A percentile compares a stretch with the other conserved stretches of the same genome.
Conservation (phyloP, 768 basidiomycete species). For the Boletus reticuloceps region DNA sequence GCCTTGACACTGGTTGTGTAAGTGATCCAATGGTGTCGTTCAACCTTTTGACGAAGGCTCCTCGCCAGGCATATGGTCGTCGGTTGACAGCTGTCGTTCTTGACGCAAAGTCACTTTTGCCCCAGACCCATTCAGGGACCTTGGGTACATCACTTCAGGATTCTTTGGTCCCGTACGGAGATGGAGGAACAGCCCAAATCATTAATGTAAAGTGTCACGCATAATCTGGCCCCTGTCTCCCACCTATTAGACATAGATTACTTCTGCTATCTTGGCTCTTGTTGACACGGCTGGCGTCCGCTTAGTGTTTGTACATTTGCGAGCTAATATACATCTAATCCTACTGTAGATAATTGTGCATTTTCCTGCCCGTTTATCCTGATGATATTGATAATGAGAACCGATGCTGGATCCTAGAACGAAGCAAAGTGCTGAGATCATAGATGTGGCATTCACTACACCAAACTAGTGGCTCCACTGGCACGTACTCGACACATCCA, state of each 20-base stretch:
- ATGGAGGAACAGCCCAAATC: constrained; percentile 47
- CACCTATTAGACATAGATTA: background rate
- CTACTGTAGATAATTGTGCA: background rate
- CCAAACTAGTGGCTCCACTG: too few relatives aligned
- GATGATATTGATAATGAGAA: background rate
- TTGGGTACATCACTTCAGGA: constrained; percentile 21
- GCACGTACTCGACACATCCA: background rate
- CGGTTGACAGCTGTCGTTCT: constrained; percentile 70
- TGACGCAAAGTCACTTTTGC: constrained; percentile 24
- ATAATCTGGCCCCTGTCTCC: background rate
- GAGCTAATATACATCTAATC: background rate
- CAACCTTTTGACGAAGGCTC: background rate
- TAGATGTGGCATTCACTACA: too few relatives aligned
- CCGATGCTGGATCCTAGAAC: background rate
- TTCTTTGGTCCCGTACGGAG: constrained; percentile 52
- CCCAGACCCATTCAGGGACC: constrained; percentile 6
- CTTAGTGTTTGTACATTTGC: background rate
- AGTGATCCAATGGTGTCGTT: constrained; percentile 24
- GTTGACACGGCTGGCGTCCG: background rate
- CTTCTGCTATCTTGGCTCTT: background rate
- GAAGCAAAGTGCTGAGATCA: too few relatives aligned
- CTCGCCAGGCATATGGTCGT: constrained; percentile 52
- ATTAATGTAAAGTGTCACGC: constrained; percentile 48
- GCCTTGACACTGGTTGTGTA: constrained; percentile 87
- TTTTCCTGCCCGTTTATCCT: background rate